Percentiles rank a stretch among this genome's conserved stretches.
These are phyloP conservation scores for Cordia subcordata DNA, from an alignment of 257 asterid genomes.

Conservation along the genomic window DNA sequence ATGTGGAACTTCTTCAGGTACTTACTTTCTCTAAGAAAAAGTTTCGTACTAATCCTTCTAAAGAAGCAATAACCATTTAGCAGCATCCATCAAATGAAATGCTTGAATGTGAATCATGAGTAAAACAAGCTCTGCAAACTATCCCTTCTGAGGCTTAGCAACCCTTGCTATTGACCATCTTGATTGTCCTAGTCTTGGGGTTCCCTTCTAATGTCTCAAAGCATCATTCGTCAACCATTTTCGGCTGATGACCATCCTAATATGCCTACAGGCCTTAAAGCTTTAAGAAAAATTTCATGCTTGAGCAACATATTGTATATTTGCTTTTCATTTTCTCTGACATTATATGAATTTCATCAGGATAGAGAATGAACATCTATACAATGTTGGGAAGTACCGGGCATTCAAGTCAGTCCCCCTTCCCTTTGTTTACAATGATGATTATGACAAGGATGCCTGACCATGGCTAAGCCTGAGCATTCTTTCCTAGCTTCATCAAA, in stretches of 20 bases:
- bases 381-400: conserved; percentile 71
- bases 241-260: not conserved
- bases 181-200: too few species aligned
- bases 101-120: too few species aligned
- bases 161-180: too few species aligned
- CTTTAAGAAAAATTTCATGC: not conserved
- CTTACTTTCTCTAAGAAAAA: not conserved
- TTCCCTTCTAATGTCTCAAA: too few species aligned
- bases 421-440: conserved; percentile 51
- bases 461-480: conserved; percentile 7
- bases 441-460: conserved; percentile 29
- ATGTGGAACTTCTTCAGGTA: conserved; percentile 95
- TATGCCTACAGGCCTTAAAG: not conserved
- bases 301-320: not conserved
- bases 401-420: conserved; percentile 84
- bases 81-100: too few species aligned
- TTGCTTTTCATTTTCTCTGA: too few species aligned
- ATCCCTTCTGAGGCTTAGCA: too few species aligned
- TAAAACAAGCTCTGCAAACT: too few species aligned
- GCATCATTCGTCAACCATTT: too few species aligned
- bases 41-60: too few species aligned
- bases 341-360: conserved; percentile 21
- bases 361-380: conserved; percentile 87
- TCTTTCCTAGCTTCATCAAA: not conserved
- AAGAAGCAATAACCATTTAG: too few species aligned